These are phyloP conservation scores for Bimuria novae-zelandiae DNA, from an alignment of 2,329 filamentous ascomycete species.

Conservation along the genomic window DNA sequence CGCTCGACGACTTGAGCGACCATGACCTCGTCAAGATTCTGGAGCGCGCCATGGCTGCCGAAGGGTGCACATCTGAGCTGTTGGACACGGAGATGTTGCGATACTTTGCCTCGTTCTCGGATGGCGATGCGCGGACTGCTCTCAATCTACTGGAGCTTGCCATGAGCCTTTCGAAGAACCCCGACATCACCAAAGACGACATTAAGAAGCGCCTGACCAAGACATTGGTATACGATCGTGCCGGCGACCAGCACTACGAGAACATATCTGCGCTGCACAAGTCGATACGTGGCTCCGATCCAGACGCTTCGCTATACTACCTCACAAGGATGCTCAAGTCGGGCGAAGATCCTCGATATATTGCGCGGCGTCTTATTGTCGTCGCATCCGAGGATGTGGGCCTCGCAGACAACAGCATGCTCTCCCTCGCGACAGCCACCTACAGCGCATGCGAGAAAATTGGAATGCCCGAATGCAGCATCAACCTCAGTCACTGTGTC, in stretches of 20 bases:
- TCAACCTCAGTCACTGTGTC: slow-evolving; percentile 85
- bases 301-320: slow-evolving; percentile 92
- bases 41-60: slow-evolving; percentile 70
- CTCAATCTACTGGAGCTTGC: slow-evolving; percentile 91
- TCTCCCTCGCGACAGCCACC: slow-evolving; percentile 81
- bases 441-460: slow-evolving; percentile 91
- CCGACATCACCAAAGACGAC: slow-evolving; percentile 70
- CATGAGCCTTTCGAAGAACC: slow-evolving; percentile 71
- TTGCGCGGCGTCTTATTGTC: slow-evolving; percentile 90
- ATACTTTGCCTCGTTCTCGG: slow-evolving; percentile 84
- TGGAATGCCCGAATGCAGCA: slow-evolving; percentile 91
- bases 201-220: slow-evolving; percentile 86
- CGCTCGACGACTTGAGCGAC: slow-evolving; percentile 73
- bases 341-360: slow-evolving; percentile 89
- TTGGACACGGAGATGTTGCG: slow-evolving; percentile 76
- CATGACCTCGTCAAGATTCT: slow-evolving; percentile 76
- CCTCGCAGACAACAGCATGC: slow-evolving; percentile 81
- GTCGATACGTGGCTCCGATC: slow-evolving; percentile 82
- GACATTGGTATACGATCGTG: slow-evolving; percentile 92
- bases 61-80: slow-evolving; percentile 61
- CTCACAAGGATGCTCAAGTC: slow-evolving; percentile 94
- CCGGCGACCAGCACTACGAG: slow-evolving; percentile 96
- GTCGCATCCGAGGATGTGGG: slow-evolving; percentile 95
- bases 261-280: slow-evolving; percentile 98
- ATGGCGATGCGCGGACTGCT: slow-evolving; percentile 90